Percentiles rank a stretch among this genome's conserved stretches.
Evolutionary conservation across 805 yeast genomes (phyloP).

Genomic region (Nakazawaea laoshanensis): DNA sequence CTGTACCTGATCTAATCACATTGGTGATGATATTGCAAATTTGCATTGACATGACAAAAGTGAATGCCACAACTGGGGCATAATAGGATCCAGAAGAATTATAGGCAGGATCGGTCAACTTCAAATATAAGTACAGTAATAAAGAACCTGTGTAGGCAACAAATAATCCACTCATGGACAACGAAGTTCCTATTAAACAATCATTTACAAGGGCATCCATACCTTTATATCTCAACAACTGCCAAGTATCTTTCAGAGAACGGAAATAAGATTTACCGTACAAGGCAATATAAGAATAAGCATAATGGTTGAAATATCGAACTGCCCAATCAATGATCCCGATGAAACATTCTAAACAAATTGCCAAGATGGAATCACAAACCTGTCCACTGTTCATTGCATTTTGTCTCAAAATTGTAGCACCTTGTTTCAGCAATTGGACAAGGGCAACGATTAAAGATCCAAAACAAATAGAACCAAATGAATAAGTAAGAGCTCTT

Average conservation of each 20-base stretch:
- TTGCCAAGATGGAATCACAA: slow-evolving; percentile 42
- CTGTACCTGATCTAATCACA: slow-evolving; percentile 66
- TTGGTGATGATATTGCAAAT: slow-evolving; percentile 60
- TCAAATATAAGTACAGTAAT: slow-evolving; percentile 57
- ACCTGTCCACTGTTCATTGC: slow-evolving; percentile 32
- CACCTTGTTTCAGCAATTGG: slow-evolving; percentile 52
- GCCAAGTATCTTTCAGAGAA: slow-evolving; percentile 79
- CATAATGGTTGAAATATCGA: slow-evolving; percentile 82
- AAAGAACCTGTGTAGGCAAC: slow-evolving; percentile 46
- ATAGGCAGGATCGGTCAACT: slow-evolving; percentile 60
- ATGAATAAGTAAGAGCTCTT: slow-evolving; percentile 75
- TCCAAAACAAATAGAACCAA: slow-evolving; percentile 88
- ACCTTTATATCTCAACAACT: slow-evolving; percentile 69
- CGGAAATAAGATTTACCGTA: slow-evolving; percentile 73
- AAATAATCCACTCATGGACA: slow-evolving; percentile 68
- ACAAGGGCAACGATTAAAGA: slow-evolving; percentile 57
- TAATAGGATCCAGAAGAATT: slow-evolving; percentile 50
- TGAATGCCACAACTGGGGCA: slow-evolving; percentile 69
- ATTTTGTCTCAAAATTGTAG: slow-evolving; percentile 39
- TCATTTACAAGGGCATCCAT: slow-evolving; percentile 81
- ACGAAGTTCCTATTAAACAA: slow-evolving; percentile 69
- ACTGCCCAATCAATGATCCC: slow-evolving; percentile 71
- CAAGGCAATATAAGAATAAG: slow-evolving; percentile 78
- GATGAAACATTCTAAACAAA: slow-evolving; percentile 50
- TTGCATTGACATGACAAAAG: slow-evolving; percentile 66